phyloP scores from a whole-genome alignment of 257 asterid genomes.

The Ophiorrhiza pumila region DNA sequence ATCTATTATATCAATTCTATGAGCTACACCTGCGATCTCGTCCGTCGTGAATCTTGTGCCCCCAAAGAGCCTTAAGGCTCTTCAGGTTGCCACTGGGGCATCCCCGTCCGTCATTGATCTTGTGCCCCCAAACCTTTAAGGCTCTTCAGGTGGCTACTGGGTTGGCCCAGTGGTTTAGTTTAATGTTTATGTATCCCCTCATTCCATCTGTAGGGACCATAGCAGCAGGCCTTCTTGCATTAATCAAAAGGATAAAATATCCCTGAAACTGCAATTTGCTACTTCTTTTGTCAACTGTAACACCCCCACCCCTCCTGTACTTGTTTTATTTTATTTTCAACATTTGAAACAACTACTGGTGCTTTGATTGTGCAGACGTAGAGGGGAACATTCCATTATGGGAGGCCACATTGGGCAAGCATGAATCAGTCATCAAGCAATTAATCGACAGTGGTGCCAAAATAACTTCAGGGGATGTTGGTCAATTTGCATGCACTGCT shows the following conservation, averaged over 20 bases:
- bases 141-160: no score
- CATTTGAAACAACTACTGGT: neutral
- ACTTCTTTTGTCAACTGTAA: neutral
- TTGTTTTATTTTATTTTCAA: neutral
- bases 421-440: conserved; percentile 31
- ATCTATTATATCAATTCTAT: no score
- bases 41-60: no score
- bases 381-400: conserved; percentile 49
- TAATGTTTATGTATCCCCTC: no score
- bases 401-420: conserved; percentile 44
- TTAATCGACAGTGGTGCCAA: conserved; percentile 40
- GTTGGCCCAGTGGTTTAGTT: no score
- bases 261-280: conserved; percentile 1
- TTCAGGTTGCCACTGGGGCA: no score
- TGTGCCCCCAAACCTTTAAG: no score
- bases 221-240: neutral
- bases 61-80: no score
- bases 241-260: neutral
- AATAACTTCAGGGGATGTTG: conserved; percentile 38
- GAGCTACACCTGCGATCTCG: no score
- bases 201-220: neutral
- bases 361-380: conserved; percentile 27
- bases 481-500: conserved; percentile 42
- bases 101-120: no score
- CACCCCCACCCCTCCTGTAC: neutral